Percentiles rank a stretch among this genome's conserved stretches.
These are phyloP conservation scores for Rhizopogon roseolus DNA, from an alignment of 768 basidiomycete species.

Conservation along the genomic window DNA sequence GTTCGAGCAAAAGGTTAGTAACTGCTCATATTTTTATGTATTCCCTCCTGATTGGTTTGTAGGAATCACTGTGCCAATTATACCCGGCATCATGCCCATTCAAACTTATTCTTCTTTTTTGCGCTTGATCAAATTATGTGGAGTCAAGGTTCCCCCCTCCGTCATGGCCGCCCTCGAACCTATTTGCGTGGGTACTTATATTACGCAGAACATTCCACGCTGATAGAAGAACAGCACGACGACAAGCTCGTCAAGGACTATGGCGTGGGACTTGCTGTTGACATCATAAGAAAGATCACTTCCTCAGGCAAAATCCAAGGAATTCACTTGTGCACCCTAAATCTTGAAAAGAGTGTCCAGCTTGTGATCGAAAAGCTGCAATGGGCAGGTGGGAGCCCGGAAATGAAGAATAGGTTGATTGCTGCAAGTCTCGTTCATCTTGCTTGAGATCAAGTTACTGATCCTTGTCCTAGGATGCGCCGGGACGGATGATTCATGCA, in stretches of 20 bases:
- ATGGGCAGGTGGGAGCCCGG: conserved; percentile 54
- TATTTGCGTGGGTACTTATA: conserved; percentile 57
- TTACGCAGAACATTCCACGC: background rate
- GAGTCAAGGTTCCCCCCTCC: conserved; percentile 64
- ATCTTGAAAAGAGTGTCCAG: conserved; percentile 93
- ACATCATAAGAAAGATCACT: conserved; percentile 66
- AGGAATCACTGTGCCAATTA: conserved; percentile 89
- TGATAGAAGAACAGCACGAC: conserved; percentile 58
- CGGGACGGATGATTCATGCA: conserved; percentile 27
- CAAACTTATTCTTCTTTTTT: conserved; percentile 94
- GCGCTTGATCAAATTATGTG: conserved; percentile 86
- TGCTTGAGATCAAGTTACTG: background rate
- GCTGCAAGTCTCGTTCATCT: conserved; percentile 34
- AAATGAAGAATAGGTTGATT: conserved; percentile 60
- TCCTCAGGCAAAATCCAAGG: conserved; percentile 57
- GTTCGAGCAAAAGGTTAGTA: conserved; percentile 66
- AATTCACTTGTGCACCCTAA: conserved; percentile 94
- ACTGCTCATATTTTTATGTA: background rate
- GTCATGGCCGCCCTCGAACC: conserved; percentile 64
- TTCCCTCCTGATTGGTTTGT: conserved; percentile 7
- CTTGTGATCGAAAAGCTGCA: conserved; percentile 74
- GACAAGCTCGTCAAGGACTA: conserved; percentile 93
- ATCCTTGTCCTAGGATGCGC: conserved; percentile 32
- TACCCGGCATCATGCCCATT: conserved; percentile 97
- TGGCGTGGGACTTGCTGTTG: conserved; percentile 80